These are phyloP conservation scores for Sanghuangporus sanghuang DNA, from an alignment of 1,284 basidiomycete genomes.

Conservation along the genomic window DNA sequence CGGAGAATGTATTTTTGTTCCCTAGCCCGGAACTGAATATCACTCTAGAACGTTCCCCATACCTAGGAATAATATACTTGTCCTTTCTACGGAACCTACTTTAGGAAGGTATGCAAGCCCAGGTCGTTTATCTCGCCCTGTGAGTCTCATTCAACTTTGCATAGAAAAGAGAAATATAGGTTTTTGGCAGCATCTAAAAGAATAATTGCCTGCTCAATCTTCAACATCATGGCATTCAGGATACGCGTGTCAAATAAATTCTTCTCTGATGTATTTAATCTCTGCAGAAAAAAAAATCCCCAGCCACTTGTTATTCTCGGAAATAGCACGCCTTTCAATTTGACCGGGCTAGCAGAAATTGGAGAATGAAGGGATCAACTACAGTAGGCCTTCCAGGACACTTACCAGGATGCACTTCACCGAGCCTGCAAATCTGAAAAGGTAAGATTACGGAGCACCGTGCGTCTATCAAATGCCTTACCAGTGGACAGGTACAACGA, in stretches of 20 bases:
- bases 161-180: no score
- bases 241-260: not conserved
- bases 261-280: not conserved
- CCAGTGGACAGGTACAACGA: not conserved
- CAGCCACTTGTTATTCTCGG: not conserved
- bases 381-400: not conserved
- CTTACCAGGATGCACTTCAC: not conserved
- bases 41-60: no score
- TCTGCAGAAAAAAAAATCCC: slow-evolving; percentile 6
- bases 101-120: no score
- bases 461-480: not conserved
- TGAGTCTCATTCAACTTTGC: no score
- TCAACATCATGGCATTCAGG: no score
- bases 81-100: no score
- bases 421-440: not conserved
- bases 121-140: no score
- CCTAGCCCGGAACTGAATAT: no score
- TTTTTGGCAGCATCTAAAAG: no score
- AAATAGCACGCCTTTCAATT: not conserved
- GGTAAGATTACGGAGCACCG: not conserved
- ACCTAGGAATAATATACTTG: no score
- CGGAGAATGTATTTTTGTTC: no score
- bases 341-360: not conserved
- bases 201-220: no score
- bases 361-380: not conserved